Conservation (phyloP, 345 rosid genomes). For the Populus pruinosa region DNA sequence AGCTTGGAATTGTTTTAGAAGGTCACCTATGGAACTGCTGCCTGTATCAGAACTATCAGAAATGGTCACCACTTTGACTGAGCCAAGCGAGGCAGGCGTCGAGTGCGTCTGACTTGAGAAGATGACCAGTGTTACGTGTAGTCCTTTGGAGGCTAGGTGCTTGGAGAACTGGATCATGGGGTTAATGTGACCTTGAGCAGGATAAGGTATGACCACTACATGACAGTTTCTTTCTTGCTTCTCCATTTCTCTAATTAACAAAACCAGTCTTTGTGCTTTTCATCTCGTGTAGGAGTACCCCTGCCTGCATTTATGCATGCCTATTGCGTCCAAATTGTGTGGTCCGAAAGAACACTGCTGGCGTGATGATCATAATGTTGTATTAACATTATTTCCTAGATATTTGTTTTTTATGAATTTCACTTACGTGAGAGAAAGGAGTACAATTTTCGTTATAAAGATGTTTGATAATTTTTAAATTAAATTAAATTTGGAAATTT, state of each 20-base stretch:
- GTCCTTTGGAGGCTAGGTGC: constrained; percentile 49
- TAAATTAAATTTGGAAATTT: too few relatives aligned
- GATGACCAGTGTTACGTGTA: constrained; percentile 37
- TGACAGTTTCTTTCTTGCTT: constrained; percentile 19
- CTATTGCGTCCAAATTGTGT: too few relatives aligned
- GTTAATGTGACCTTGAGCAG: constrained; percentile 56
- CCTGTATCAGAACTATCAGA: constrained; percentile 30
- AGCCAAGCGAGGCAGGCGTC: constrained; percentile 15
- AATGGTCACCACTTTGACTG: constrained; percentile 27
- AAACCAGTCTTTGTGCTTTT: not conserved
- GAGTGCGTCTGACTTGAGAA: constrained; percentile 12
- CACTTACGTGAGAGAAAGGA: too few relatives aligned
- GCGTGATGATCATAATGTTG: too few relatives aligned
- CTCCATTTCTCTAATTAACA: not conserved
- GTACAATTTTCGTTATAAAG: too few relatives aligned
- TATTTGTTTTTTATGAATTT: too few relatives aligned
- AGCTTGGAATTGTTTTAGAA: constrained; percentile 12
- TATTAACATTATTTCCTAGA: too few relatives aligned
- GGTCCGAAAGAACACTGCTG: too few relatives aligned
- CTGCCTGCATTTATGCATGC: too few relatives aligned
- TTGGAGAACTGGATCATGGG: constrained; percentile 60
- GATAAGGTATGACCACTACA: constrained; percentile 37
- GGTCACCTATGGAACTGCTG: not conserved
- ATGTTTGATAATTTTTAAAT: too few relatives aligned
- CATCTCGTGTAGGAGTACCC: not conserved